A percentile compares a stretch with the other conserved stretches of the same genome.
Evolutionary conservation across 2,329 filamentous ascomycete species (phyloP).

Genomic region (Thermoascus crustaceus): DNA sequence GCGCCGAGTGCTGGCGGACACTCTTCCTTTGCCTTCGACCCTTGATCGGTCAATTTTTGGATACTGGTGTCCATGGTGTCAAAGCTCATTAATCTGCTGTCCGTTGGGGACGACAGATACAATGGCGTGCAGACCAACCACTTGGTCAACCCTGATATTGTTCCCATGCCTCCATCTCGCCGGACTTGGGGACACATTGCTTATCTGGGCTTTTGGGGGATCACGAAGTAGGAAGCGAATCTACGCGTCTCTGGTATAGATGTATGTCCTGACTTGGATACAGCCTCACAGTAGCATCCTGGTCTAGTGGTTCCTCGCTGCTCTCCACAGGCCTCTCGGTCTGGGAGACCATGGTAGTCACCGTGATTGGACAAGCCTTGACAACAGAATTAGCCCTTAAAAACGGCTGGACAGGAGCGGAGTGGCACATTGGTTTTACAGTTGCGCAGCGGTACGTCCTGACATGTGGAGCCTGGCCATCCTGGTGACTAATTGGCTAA

Average conservation of each 20-base stretch:
- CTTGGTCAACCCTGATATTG: constrained; percentile 1
- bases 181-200: background rate
- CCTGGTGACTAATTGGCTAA: no score
- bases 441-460: background rate
- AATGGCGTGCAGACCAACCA: constrained; percentile 1
- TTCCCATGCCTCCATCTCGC: background rate
- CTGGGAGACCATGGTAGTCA: constrained; percentile 1
- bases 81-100: background rate
- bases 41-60: no score
- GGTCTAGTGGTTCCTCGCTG: background rate
- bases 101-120: background rate
- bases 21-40: no score
- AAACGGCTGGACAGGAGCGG: background rate
- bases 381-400: background rate
- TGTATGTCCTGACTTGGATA: background rate
- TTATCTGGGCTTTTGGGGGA: background rate
- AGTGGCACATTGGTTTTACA: constrained; percentile 1
- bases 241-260: background rate
- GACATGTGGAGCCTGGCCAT: background rate
- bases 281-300: background rate
- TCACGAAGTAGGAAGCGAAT: background rate
- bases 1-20: no score
- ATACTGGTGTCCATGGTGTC: constrained; percentile 1
- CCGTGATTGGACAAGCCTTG: background rate
- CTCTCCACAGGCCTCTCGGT: background rate